A percentile compares a stretch with the other conserved stretches of the same genome.
These are phyloP conservation scores for Populus trichocarpa DNA, from an alignment of 441 rosid genomes.

Conservation along the genomic window DNA sequence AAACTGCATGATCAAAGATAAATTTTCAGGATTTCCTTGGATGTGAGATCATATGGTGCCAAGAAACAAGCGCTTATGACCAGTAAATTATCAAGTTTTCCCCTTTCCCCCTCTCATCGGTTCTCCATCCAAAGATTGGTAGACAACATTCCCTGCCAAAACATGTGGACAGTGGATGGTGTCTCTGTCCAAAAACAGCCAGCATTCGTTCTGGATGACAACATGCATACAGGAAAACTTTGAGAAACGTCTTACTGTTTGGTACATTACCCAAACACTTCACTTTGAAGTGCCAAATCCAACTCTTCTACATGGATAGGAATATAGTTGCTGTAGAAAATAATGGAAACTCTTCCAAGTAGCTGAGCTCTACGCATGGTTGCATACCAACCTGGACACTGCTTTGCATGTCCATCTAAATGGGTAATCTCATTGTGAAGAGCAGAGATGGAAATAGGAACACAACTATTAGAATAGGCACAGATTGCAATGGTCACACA, in stretches of 20 bases:
- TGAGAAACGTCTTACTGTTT: too few species aligned
- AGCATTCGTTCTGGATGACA: too few species aligned
- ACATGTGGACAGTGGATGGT: too few species aligned
- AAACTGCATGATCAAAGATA: slow-evolving; percentile 49
- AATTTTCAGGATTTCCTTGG: not conserved
- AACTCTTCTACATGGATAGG: not conserved
- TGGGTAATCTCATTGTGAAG: not conserved
- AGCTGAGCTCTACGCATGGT: not conserved
- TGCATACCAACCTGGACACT: not conserved
- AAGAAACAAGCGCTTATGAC: not conserved
- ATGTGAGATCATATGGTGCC: not conserved
- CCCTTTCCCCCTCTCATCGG: too few species aligned
- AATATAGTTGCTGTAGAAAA: not conserved
- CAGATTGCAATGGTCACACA: slow-evolving; percentile 9
- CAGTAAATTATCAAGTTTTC: too few species aligned
- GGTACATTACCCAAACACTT: not conserved
- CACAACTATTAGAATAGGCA: not conserved
- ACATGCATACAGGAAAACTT: not conserved
- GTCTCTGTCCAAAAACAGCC: too few species aligned
- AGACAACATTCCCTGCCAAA: too few species aligned
- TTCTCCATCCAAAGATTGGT: too few species aligned
- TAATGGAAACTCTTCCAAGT: not conserved
- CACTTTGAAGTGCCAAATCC: not conserved
- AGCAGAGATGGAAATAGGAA: not conserved
- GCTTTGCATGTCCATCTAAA: not conserved